Percentiles rank a stretch among this genome's conserved stretches.
These are phyloP conservation scores for Micromonas pusilla DNA, from an alignment of 139 green algal species.

Conservation along the genomic window DNA sequence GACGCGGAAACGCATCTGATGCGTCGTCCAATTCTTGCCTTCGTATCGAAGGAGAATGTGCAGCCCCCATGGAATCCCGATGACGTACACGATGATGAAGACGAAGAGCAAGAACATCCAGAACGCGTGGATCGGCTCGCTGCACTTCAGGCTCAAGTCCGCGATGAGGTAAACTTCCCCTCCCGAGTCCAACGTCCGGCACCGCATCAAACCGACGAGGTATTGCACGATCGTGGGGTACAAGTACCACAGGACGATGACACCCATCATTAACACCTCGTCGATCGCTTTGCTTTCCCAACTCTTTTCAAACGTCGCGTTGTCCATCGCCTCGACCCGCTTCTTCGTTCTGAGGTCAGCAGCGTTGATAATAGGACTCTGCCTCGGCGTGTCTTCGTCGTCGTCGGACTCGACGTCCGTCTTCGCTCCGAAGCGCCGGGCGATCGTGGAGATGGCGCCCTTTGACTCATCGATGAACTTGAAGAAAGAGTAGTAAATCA, in stretches of 20 bases:
- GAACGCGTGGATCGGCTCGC: neutral
- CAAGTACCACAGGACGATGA: neutral
- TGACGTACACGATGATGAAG: neutral
- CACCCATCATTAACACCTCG: neutral
- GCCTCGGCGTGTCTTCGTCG: neutral
- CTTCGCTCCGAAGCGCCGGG: too few species aligned
- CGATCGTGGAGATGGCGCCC: neutral
- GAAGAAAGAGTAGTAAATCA: neutral
- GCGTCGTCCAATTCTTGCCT: neutral
- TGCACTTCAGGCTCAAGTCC: neutral
- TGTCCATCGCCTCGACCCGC: neutral
- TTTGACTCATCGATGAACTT: neutral
- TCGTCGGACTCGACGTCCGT: neutral
- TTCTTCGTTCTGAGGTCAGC: neutral
- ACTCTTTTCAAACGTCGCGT: neutral
- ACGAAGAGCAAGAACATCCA: neutral
- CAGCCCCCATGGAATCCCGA: neutral
- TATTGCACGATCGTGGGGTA: neutral
- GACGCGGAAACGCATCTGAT: neutral
- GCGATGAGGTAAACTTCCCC: neutral
- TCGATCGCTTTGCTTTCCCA: neutral
- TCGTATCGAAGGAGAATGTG: neutral
- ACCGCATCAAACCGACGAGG: neutral
- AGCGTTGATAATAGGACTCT: neutral
- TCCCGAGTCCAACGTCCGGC: neutral